Evolutionary conservation across 768 basidiomycete genomes (phyloP), one percentile per base, ranked within the genome.

Genomic region (Floccularia luteovirens): DNA sequence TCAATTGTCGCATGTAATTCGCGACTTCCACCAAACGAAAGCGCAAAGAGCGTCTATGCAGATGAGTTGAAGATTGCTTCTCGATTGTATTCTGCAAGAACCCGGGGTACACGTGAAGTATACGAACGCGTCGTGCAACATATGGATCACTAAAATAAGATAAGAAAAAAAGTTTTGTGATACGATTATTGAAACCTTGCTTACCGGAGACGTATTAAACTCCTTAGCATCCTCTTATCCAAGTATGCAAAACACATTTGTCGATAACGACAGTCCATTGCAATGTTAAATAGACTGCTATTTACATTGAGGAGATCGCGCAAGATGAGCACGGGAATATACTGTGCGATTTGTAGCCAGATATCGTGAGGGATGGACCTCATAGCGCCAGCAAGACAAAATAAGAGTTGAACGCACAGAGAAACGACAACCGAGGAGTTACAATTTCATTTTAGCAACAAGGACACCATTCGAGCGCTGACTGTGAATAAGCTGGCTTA

Each of bases 221-320:
- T 70, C 50, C 63, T 57, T 8, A 69, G 27, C 67, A 72, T 70
- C 30, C 58, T 59, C 39, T 60, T 55, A 42, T 69, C 67, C 21
- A 70, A 55, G 53, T 71, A 74, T 2, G 70, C 66, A 45, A 74
- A 71, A 49, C 67, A 70, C 48, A 73, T 60, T 43, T 69, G 66
- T 10, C 67, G 60, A 46, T 74, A 74, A 11, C 70, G 59, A 34
- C 52, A 63, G 44, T 72, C 66, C 71, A 74, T 71, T 38, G 58
- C 57, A 47, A 63, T 52, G 51, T 65, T 44, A 53, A 60, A 57
- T 54, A 67, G 61, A 31, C 54, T 54, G 38, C 56, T 55, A 48
- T 68, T 68, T 41, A 70, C 52, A 39, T 48, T 49, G 48, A 60
- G 53, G 41, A 70, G 61, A 25, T 57, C 54, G 28, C 51, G 54